Conservation (phyloP, 1,284 basidiomycete species). For the Chalciporus piperatoides region DNA sequence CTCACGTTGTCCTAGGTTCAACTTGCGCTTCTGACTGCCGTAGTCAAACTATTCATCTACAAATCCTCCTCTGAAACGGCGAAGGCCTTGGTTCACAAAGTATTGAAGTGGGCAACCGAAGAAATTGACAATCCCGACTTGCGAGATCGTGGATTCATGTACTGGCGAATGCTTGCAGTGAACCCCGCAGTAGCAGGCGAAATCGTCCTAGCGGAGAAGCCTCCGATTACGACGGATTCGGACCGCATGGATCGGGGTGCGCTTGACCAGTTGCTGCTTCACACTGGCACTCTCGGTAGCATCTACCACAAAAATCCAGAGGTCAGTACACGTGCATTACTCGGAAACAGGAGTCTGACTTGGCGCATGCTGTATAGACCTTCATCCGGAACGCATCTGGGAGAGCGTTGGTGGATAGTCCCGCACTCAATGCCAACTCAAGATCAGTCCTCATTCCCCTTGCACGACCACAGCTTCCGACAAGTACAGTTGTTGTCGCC, state of each 20-base stretch:
- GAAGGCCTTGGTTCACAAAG: slow-evolving; percentile 91
- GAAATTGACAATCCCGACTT: slow-evolving; percentile 97
- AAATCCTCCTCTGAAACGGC: slow-evolving; percentile 81
- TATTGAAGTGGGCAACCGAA: slow-evolving; percentile 96
- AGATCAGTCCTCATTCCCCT: slow-evolving; percentile 67
- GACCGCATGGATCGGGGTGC: slow-evolving; percentile 96
- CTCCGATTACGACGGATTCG: slow-evolving; percentile 95
- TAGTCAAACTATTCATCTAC: slow-evolving; percentile 96
- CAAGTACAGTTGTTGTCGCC: slow-evolving; percentile 45
- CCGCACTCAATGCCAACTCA: slow-evolving; percentile 73
- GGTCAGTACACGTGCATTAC: slow-evolving; percentile 40
- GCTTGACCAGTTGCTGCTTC: slow-evolving; percentile 82
- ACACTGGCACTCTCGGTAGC: slow-evolving; percentile 80
- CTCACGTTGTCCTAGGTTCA: slow-evolving; percentile 66
- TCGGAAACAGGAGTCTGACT: slow-evolving; percentile 13
- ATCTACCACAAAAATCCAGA: slow-evolving; percentile 90
- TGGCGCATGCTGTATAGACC: slow-evolving; percentile 47
- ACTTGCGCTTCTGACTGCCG: slow-evolving; percentile 90
- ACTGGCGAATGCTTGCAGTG: slow-evolving; percentile 95
- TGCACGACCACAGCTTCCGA: slow-evolving; percentile 49
- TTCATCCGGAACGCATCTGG: slow-evolving; percentile 79
- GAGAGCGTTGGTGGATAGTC: slow-evolving; percentile 70
- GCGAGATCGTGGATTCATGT: slow-evolving; percentile 98
- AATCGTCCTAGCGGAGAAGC: slow-evolving; percentile 93
- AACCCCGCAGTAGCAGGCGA: slow-evolving; percentile 88